phyloP scores from a whole-genome alignment of 768 basidiomycete genomes.

The Boletus subcaerulescens region DNA sequence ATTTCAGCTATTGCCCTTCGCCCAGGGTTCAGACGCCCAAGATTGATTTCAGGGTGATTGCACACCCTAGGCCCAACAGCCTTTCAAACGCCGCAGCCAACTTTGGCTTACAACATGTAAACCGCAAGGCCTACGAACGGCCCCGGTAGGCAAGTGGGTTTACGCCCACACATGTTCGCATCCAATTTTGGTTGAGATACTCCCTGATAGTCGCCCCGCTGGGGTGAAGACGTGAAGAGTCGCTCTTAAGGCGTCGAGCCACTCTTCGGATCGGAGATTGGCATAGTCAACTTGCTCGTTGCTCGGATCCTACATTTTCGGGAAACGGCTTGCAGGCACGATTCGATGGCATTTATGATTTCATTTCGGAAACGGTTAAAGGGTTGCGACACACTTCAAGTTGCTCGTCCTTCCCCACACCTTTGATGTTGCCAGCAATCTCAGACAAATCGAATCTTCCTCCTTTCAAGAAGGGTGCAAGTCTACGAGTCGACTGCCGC shows the following conservation, averaged over 20 bases:
- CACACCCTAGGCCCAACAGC: too few relatives aligned
- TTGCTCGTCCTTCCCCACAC: constrained; percentile 2
- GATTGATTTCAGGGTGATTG: too few relatives aligned
- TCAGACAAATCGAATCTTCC: constrained; percentile 12
- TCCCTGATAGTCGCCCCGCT: not conserved
- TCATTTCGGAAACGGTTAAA: constrained; percentile 4
- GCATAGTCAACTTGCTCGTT: not conserved
- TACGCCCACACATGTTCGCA: constrained; percentile 5
- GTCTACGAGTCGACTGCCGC: constrained; percentile 22
- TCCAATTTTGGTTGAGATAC: constrained; percentile 1
- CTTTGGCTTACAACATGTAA: constrained; percentile 7
- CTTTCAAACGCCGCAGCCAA: too few relatives aligned
- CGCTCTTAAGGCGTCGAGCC: not conserved
- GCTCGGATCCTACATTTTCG: not conserved
- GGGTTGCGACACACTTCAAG: not conserved
- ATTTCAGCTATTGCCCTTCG: too few relatives aligned
- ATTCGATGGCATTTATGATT: not conserved
- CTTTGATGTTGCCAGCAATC: constrained; percentile 14
- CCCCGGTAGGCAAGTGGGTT: not conserved
- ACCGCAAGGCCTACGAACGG: constrained; percentile 9
- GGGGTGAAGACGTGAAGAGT: too few relatives aligned
- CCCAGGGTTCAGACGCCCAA: too few relatives aligned
- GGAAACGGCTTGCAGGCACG: not conserved
- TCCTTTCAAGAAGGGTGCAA: constrained; percentile 15
- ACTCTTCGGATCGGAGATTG: not conserved